These are phyloP conservation scores for Plasmodium blacklocki DNA, from an alignment of 169 alveolate genomes.

Conservation along the genomic window DNA sequence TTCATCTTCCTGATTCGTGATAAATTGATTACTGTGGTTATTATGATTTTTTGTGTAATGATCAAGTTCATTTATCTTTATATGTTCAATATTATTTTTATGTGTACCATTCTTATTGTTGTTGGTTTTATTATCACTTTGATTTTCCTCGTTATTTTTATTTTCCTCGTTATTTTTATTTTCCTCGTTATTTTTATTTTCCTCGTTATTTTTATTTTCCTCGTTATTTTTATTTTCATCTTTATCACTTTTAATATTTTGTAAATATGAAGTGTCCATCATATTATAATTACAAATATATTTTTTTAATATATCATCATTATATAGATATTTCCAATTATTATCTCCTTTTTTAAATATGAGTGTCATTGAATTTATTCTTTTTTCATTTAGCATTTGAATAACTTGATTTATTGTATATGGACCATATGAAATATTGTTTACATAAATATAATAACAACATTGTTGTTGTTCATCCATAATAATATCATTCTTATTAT, in stretches of 20 bases:
- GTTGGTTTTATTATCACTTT: neutral
- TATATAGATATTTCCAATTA: conserved; percentile 72
- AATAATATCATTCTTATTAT: too few relatives aligned
- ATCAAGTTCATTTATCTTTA: neutral
- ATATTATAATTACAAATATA: conserved; percentile 9
- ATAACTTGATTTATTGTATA: conserved; percentile 48
- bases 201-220: neutral
- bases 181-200: neutral
- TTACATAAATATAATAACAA: conserved; percentile 18
- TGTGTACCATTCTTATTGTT: neutral
- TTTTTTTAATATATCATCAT: conserved; percentile 56
- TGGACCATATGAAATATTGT: conserved; percentile 65
- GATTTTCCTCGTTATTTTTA: neutral
- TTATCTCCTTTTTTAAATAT: conserved; percentile 69
- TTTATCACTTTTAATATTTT: neutral
- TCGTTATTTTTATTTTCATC: neutral
- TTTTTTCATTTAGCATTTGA: conserved; percentile 56
- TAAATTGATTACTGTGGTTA: neutral
- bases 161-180: neutral
- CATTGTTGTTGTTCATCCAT: conserved; percentile 7
- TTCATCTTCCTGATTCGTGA: neutral
- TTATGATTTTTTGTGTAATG: neutral
- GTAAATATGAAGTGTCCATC: neutral
- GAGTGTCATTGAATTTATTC: conserved; percentile 61
- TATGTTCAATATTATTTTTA: neutral